Evolutionary conservation across 2,329 filamentous ascomycete species (phyloP).

Genomic region (Calonectria crousiana): DNA sequence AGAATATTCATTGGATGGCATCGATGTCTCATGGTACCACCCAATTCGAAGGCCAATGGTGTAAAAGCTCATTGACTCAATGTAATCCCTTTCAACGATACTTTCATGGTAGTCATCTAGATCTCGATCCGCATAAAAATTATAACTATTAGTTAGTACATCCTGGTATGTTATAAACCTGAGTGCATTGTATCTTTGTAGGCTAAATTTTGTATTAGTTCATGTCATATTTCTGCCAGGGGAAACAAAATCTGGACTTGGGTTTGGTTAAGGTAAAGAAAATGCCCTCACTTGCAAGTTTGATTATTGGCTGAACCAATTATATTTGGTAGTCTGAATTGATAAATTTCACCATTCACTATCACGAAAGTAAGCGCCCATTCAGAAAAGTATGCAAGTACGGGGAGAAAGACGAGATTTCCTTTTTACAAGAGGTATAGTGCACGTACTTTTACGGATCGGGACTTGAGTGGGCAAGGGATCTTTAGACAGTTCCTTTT

Average conservation of each 20-base stretch:
- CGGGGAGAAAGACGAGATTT: not conserved
- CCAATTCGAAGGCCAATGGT: not conserved
- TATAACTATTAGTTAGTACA: not conserved
- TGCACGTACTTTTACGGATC: not conserved
- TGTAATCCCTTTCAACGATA: not conserved
- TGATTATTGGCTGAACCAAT: not conserved
- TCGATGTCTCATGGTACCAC: not conserved
- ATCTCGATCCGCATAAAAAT: not conserved
- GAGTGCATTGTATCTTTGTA: not conserved
- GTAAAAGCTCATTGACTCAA: not conserved
- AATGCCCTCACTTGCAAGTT: not conserved
- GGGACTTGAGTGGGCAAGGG: not conserved
- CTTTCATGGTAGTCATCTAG: not conserved
- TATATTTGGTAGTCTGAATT: not conserved
- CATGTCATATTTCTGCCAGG: not conserved
- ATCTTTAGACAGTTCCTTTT: slow-evolving; percentile 3
- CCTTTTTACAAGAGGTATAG: too few relatives aligned
- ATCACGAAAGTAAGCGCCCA: not conserved
- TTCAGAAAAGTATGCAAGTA: not conserved
- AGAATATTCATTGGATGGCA: not conserved
- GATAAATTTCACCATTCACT: not conserved
- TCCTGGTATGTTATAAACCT: not conserved
- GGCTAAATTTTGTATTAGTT: not conserved
- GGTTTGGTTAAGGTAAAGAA: not conserved
- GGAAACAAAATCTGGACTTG: not conserved